Evolutionary conservation across 495 filamentous ascomycete species (phyloP).

Genomic region (Xylona heveae): DNA sequence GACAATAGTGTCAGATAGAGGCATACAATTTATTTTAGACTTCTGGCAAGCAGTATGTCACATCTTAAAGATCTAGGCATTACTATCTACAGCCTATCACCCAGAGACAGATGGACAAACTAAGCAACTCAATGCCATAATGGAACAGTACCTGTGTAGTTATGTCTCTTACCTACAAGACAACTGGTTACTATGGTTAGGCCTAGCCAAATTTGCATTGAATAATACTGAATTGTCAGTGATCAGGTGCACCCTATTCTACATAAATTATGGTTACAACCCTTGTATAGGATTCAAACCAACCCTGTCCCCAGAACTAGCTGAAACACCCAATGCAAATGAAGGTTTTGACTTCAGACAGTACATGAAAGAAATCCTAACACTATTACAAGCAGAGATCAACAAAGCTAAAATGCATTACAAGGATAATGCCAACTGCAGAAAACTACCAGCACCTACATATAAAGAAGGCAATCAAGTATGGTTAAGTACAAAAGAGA

Average conservation of each 20-base stretch:
- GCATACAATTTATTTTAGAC: background rate
- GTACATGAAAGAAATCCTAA: background rate
- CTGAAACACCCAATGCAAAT: background rate
- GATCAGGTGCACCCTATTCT: conserved; percentile 5
- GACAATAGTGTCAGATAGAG: background rate
- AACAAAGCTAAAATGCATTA: conserved; percentile 2
- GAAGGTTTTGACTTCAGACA: background rate
- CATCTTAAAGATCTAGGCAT: background rate
- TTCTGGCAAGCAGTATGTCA: background rate
- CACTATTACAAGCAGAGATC: background rate
- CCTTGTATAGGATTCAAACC: background rate
- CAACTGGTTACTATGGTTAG: conserved; percentile 11
- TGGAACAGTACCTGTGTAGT: conserved; percentile 11
- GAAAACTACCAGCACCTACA: background rate
- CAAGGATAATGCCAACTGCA: conserved; percentile 1
- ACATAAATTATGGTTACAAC: conserved; percentile 2
- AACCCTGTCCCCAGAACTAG: background rate
- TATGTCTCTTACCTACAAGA: conserved; percentile 12
- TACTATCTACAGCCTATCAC: conserved; percentile 4
- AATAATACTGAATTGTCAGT: conserved; percentile 4
- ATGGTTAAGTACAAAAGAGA: background rate
- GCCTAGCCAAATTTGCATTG: conserved; percentile 1
- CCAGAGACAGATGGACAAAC: conserved; percentile 12
- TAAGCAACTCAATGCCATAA: conserved; percentile 7
- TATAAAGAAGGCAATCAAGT: background rate